Base-by-base conservation (phyloP, 176 grass and related monocot species). In the Saccharum officinarum region DNA sequence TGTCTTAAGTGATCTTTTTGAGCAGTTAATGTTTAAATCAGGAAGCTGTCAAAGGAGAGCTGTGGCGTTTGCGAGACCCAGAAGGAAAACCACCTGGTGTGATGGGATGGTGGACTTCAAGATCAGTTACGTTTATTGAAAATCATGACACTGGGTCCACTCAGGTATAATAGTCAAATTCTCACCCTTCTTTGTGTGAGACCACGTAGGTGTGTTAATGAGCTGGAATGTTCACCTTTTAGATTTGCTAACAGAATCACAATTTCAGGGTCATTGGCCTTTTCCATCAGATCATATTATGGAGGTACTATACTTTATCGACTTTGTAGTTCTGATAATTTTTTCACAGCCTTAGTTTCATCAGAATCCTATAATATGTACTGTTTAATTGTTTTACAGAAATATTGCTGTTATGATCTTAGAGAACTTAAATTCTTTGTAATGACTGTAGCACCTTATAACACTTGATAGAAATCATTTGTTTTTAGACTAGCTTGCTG, bases 131-230 rank as follows among this genome's bases (percentile, higher is more conserved):
- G 49, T 99, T 96, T 82, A 84, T 99, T 59, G 97, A 99, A 84
- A 99, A 99, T 79, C 97, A 99, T 82, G 97, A 96, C 72, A 99
- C 97, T 8, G 97, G 97, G 18, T 99, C 97, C 39, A 99, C 91
- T 89, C 93, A 99, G 93, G 97, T 96, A 90, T 79, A 64, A 6
- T 23, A 54, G 16, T 87, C 46, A 25, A 63, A 36, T 70, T 92
- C 3, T 57, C 9, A 20, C 49, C 61, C 22, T 71, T 69, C 23
- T 69, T 44, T 63, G 70, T 62, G 40, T 36, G 38, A 75, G 63
- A 31, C 10, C 55, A 41, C 9, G 44, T 82, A 39, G 81, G 17
- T 59, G 1, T 57, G 45, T 66, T 46, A 55, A 75, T 91, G 68
- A 78, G 0, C 37, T 87, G 30, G 6, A 76, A 80, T 22, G 82